A percentile compares a stretch with the other conserved stretches of the same genome.
Evolutionary conservation across 192 early-diverging fungal genomes (phyloP).

Genomic region (Rhizophagus sp.): DNA sequence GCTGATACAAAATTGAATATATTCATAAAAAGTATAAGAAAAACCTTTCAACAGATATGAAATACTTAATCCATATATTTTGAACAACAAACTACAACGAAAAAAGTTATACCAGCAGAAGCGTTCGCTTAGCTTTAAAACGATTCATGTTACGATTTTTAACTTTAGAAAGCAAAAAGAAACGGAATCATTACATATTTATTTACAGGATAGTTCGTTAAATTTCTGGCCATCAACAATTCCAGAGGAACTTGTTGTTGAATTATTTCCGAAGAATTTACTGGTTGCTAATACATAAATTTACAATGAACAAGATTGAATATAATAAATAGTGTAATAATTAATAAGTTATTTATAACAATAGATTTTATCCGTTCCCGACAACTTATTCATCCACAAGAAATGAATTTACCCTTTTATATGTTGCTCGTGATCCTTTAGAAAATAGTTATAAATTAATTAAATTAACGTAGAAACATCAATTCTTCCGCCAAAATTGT

Average conservation of each 20-base stretch:
- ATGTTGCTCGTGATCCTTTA: too few species aligned
- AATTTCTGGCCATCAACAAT: background rate
- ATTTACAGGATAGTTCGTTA: background rate
- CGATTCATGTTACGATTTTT: constrained; percentile 18
- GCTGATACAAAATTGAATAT: background rate
- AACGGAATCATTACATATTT: background rate
- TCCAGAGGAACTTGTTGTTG: background rate
- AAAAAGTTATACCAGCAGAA: background rate
- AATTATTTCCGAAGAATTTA: background rate
- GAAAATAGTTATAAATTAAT: too few species aligned
- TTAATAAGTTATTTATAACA: too few species aligned
- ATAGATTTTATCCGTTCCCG: too few species aligned
- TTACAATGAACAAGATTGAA: background rate
- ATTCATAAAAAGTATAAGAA: constrained; percentile 18
- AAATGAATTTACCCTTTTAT: too few species aligned
- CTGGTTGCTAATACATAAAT: background rate
- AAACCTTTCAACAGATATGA: background rate
- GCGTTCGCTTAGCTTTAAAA: constrained; percentile 5
- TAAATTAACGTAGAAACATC: too few species aligned
- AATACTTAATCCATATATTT: background rate
- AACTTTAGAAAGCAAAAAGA: background rate
- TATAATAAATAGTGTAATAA: too few species aligned
- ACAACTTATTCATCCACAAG: too few species aligned
- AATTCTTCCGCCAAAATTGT: too few species aligned
- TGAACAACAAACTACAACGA: background rate